Base-by-base conservation (phyloP, 2,329 filamentous ascomycete genomes). In the Ceratocystis ficicola region DNA sequence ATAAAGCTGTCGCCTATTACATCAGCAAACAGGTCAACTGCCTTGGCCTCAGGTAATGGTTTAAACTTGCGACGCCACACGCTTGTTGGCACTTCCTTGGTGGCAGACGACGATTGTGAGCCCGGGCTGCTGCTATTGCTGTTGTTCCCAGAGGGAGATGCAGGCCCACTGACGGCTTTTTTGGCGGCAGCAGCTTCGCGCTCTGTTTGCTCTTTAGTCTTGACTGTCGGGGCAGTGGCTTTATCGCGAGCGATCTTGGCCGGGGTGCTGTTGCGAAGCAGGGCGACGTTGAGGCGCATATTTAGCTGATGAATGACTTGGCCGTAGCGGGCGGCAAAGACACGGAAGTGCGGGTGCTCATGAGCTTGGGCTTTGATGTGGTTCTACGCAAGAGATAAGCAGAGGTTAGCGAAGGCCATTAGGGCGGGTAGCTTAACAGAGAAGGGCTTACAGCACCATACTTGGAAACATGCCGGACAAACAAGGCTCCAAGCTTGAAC, bases 261-360 rank as follows among this genome's bases (percentile, higher is more conserved):
- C 20, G 82, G 82, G 36, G 82, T 80, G 48, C 75, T 74, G 66
- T 87, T 83, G 68, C 83, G 79, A 46, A 87, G 72, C 3, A 83
- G 71, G 2, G 83, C 81, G 3, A 87, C 85, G 15, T 80, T 81
- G 70, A 85, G 72, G 63, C 82, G 80, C 84, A 87, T 87, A 70
- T 86, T 87, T 64, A 87, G 74, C 74, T 87, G 84, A 71, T 87
- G 84, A 70, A 87, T 84, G 8, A 76, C 74, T 71, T 87, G 84
- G 67, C 84, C 84, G 72, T 86, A 85, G 67, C 75, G 77, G 57
- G 83, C 84, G 55, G 84, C 84, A 69, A 86, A 81, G 5, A 73
- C 74, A 66, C 84, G 83, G 72, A 87, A 86, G 57, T 78, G 75
- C 1, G 80, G 79, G 70, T 87, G 84, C 55, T 86, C 84, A 71